Percentiles rank a stretch among this genome's conserved stretches.
phyloP scores from a whole-genome alignment of 441 rosid genomes.

The Populus hybrid region DNA sequence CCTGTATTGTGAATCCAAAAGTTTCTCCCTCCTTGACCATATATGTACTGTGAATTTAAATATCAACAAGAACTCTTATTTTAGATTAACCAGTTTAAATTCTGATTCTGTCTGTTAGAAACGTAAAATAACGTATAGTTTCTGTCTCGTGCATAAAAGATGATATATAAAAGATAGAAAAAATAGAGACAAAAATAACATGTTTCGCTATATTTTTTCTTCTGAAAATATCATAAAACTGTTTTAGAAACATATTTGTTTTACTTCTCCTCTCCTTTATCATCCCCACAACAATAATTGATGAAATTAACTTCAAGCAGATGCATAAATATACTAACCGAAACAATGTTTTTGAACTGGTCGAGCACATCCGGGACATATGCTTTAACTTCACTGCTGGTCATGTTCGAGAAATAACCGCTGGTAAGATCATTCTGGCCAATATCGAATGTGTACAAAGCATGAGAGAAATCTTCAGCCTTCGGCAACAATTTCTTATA shows the following conservation, averaged over 20 bases:
- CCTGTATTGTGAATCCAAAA: slow-evolving; percentile 94
- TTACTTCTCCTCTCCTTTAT: too few species aligned
- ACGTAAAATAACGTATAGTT: too few species aligned
- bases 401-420: slow-evolving; percentile 53
- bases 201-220: too few species aligned
- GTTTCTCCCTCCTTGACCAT: slow-evolving; percentile 56
- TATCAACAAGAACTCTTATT: not conserved
- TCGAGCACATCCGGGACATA: slow-evolving; percentile 47
- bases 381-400: slow-evolving; percentile 44
- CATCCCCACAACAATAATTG: too few species aligned
- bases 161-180: too few species aligned
- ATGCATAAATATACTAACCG: slow-evolving; percentile 22
- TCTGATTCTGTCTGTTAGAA: too few species aligned
- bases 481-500: slow-evolving; percentile 42
- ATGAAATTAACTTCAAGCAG: not conserved
- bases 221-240: too few species aligned
- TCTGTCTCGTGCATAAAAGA: too few species aligned
- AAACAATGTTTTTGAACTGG: slow-evolving; percentile 42
- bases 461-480: slow-evolving; percentile 44
- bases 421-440: slow-evolving; percentile 85
- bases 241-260: too few species aligned
- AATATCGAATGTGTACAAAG: slow-evolving; percentile 74
- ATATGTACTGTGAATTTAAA: slow-evolving; percentile 31
- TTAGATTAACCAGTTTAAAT: too few species aligned
- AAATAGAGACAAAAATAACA: too few species aligned